These are phyloP conservation scores for Pestalotiopsis fici DNA, from an alignment of 2,329 filamentous ascomycete species.

Conservation along the genomic window DNA sequence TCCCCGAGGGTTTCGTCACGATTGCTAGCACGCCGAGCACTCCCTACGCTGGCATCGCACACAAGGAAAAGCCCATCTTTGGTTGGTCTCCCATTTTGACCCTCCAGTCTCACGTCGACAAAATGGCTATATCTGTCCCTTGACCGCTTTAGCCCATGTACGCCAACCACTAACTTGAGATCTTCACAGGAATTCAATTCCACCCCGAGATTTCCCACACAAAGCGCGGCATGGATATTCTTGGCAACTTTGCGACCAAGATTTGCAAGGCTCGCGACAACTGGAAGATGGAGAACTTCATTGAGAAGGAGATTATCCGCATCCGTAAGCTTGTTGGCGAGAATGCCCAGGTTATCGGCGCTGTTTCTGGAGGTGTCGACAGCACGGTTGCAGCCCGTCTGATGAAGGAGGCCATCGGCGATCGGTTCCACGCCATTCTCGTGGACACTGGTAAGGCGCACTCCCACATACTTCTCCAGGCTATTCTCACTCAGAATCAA, in stretches of 20 bases:
- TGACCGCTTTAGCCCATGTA: too few species aligned
- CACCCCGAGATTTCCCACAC: slow-evolving; percentile 77
- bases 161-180: too few species aligned
- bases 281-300: slow-evolving; percentile 87
- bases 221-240: slow-evolving; percentile 65
- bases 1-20: slow-evolving; percentile 73
- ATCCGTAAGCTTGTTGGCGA: slow-evolving; percentile 83
- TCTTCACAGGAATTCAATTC: slow-evolving; percentile 87
- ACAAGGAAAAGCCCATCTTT: slow-evolving; percentile 69
- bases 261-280: slow-evolving; percentile 77
- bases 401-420: slow-evolving; percentile 82
- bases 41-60: slow-evolving; percentile 78
- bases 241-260: slow-evolving; percentile 80
- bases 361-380: slow-evolving; percentile 84
- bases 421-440: slow-evolving; percentile 81
- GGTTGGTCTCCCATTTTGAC: too few species aligned
- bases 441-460: slow-evolving; percentile 91
- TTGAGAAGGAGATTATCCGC: slow-evolving; percentile 75
- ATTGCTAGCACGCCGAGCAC: slow-evolving; percentile 78
- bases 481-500: too few species aligned
- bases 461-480: too few species aligned
- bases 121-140: too few species aligned
- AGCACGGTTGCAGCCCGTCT: slow-evolving; percentile 84
- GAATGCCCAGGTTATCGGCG: slow-evolving; percentile 77
- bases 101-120: too few species aligned